Percentiles rank a stretch among this genome's conserved stretches.
Evolutionary conservation across 2,329 filamentous ascomycete genomes (phyloP).

Genomic region (Alternaria sp.): DNA sequence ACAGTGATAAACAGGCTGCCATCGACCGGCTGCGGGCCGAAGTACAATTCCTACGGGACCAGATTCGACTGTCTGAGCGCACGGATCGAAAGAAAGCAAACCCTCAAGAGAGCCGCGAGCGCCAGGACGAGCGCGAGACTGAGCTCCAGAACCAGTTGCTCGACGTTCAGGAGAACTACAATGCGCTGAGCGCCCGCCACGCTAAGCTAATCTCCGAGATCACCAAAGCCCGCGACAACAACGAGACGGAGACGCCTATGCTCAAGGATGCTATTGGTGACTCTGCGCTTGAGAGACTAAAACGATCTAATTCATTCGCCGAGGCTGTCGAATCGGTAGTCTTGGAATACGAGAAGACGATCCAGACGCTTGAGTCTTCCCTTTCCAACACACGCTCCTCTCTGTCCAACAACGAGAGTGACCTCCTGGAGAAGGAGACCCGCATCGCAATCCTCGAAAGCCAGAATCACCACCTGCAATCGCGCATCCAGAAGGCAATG

Average conservation of each 20-base stretch:
- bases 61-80: slow-evolving; percentile 84
- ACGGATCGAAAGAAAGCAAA: slow-evolving; percentile 63
- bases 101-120: slow-evolving; percentile 74
- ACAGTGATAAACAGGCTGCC: slow-evolving; percentile 89
- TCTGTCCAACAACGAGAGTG: slow-evolving; percentile 83
- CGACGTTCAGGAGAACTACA: slow-evolving; percentile 94
- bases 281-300: slow-evolving; percentile 83
- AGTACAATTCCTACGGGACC: slow-evolving; percentile 89
- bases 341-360: slow-evolving; percentile 97
- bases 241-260: slow-evolving; percentile 62
- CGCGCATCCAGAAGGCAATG: slow-evolving; percentile 88
- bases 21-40: slow-evolving; percentile 95
- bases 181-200: slow-evolving; percentile 85
- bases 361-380: slow-evolving; percentile 89
- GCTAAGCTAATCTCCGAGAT: slow-evolving; percentile 95
- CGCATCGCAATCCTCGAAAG: slow-evolving; percentile 93
- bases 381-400: slow-evolving; percentile 86
- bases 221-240: slow-evolving; percentile 78
- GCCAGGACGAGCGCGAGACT: slow-evolving; percentile 81
- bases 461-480: slow-evolving; percentile 86
- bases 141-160: slow-evolving; percentile 94
- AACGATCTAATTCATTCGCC: slow-evolving; percentile 94
- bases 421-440: slow-evolving; percentile 87
- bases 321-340: slow-evolving; percentile 96
- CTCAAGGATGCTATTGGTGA: slow-evolving; percentile 72